Percentiles rank a stretch among this genome's conserved stretches.
Conservation (phyloP, 2,329 filamentous ascomycete genomes). For the Neopestalotiopsis sp. region DNA sequence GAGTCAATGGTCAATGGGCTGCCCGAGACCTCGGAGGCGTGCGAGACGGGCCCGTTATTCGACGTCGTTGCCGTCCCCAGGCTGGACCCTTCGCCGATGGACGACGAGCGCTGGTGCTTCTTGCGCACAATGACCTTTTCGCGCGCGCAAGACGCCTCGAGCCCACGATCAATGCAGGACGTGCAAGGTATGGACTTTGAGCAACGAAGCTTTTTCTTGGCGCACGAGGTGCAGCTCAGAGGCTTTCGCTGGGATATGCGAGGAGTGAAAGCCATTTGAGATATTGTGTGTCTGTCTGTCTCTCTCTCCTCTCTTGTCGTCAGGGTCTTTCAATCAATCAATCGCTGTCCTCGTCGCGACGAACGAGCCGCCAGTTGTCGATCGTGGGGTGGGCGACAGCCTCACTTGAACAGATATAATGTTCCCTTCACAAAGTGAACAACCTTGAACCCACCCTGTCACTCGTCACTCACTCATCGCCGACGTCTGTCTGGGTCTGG, state of each 20-base stretch:
- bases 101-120: slow-evolving; percentile 10
- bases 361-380: not conserved
- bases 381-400: not conserved
- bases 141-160: not conserved
- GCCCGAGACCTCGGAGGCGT: slow-evolving; percentile 2
- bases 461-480: no score
- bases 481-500: no score
- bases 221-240: slow-evolving; percentile 1
- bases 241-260: slow-evolving; percentile 5
- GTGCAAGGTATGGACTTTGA: slow-evolving; percentile 12
- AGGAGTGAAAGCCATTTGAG: slow-evolving; percentile 6
- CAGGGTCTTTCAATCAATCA: no score
- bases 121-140: slow-evolving; percentile 15
- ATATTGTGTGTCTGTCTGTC: not conserved
- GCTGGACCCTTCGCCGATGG: slow-evolving; percentile 3
- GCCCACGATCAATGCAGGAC: slow-evolving; percentile 1
- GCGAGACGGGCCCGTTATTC: not conserved
- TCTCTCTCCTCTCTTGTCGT: no score
- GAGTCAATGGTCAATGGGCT: slow-evolving; percentile 4
- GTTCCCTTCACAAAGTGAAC: no score
- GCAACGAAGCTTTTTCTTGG: slow-evolving; percentile 7
- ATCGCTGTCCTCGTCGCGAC: no score
- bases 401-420: no score
- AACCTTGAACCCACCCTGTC: no score
- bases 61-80: not conserved